Conservation (phyloP, 495 filamentous ascomycete species). For the Penicillium desertorum region DNA sequence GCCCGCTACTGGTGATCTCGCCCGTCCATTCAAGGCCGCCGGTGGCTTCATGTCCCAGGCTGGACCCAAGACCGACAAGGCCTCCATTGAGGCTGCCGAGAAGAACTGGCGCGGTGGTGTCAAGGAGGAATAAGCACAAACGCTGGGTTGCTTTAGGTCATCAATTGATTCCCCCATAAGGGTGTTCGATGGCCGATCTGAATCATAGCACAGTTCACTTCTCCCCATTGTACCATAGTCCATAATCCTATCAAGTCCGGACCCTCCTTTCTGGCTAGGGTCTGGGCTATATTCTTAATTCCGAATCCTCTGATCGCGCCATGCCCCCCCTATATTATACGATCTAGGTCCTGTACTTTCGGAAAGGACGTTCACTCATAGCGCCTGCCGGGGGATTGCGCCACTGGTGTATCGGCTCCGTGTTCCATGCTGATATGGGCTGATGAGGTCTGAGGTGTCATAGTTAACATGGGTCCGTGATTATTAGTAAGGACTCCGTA, state of each 20-base stretch:
- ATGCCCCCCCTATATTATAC: constrained; percentile 9
- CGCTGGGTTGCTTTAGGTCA: background rate
- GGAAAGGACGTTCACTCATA: background rate
- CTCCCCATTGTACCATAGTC: constrained; percentile 15
- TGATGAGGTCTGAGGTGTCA: background rate
- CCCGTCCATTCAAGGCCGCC: constrained; percentile 88
- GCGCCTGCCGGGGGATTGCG: background rate
- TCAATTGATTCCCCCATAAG: background rate
- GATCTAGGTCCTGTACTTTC: background rate
- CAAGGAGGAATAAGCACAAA: constrained; percentile 76
- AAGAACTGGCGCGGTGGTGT: constrained; percentile 80
- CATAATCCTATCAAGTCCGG: constrained; percentile 4
- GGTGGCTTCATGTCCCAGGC: constrained; percentile 77
- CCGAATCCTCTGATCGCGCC: background rate
- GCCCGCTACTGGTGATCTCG: constrained; percentile 87
- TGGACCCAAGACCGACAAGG: constrained; percentile 90
- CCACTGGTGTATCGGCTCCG: background rate
- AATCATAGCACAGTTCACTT: constrained; percentile 9
- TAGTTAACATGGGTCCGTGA: background rate
- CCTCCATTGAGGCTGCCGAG: constrained; percentile 85
- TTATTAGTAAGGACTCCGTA: background rate
- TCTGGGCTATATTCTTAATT: constrained; percentile 3
- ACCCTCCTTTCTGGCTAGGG: background rate
- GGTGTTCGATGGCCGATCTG: constrained; percentile 3
- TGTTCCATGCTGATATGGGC: constrained; percentile 5